Conservation (phyloP, 2,329 filamentous ascomycete genomes). For the Hypoxylon sp. region DNA sequence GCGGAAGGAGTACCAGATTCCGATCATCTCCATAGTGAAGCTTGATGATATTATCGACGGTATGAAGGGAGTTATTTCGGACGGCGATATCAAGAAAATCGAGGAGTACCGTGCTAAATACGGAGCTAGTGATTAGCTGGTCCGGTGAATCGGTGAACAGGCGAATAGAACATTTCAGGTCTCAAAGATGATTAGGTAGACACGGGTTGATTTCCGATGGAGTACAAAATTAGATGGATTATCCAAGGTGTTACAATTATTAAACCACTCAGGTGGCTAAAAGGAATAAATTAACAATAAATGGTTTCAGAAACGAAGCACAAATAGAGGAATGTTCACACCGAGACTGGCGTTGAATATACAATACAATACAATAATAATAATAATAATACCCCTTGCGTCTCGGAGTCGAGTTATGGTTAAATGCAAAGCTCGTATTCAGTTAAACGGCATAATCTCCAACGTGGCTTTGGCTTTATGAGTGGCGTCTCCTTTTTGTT, state of each 20-base stretch:
- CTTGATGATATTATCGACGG: conserved; percentile 86
- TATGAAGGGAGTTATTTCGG: conserved; percentile 72
- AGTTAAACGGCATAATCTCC: conserved; percentile 26
- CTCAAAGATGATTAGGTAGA: conserved; percentile 18
- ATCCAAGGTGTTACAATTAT: conserved; percentile 11
- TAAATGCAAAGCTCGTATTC: conserved; percentile 20
- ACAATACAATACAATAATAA: no score
- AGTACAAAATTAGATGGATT: conserved; percentile 24
- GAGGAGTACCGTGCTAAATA: conserved; percentile 81
- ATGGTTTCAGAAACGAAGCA: conserved; percentile 8
- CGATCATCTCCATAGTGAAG: conserved; percentile 86
- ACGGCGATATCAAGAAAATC: conserved; percentile 75
- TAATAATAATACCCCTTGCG: background rate
- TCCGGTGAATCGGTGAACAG: conserved; percentile 29
- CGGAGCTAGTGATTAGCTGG: conserved; percentile 68
- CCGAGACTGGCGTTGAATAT: conserved; percentile 9
- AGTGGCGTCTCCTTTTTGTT: conserved; percentile 18
- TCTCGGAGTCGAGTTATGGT: background rate
- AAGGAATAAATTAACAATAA: conserved; percentile 6
- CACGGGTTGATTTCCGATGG: conserved; percentile 10
- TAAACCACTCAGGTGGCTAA: conserved; percentile 20
- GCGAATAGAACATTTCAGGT: conserved; percentile 2
- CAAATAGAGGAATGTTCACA: conserved; percentile 16
- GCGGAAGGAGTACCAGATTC: conserved; percentile 84
- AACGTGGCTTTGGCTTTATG: conserved; percentile 18